Percentiles rank a stretch among this genome's conserved stretches.
Evolutionary conservation across 257 asterid genomes (phyloP).

Genomic region (Solanum dulcamara): DNA sequence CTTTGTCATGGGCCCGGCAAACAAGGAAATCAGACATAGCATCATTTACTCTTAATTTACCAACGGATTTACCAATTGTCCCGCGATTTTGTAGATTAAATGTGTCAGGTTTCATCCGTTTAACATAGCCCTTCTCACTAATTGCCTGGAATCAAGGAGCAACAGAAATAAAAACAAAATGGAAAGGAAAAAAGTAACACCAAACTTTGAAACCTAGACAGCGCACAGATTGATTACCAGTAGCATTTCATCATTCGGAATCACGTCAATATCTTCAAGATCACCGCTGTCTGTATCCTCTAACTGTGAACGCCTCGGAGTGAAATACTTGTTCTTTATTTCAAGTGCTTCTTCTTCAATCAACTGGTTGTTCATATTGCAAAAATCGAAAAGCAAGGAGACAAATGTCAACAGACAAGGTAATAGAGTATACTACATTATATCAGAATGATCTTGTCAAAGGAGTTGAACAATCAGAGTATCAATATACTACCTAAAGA

Average conservation of each 20-base stretch:
- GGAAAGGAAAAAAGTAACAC: not conserved
- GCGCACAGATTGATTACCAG: slow-evolving; percentile 36
- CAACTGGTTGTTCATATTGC: slow-evolving; percentile 29
- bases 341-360: slow-evolving; percentile 83
- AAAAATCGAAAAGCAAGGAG: not conserved
- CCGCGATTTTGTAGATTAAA: slow-evolving; percentile 91
- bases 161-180: not conserved
- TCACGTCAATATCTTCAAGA: slow-evolving; percentile 85
- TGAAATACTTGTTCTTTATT: slow-evolving; percentile 70
- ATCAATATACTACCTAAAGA: not conserved
- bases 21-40: slow-evolving; percentile 92
- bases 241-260: slow-evolving; percentile 91
- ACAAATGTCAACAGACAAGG: not conserved
- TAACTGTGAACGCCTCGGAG: slow-evolving; percentile 82
- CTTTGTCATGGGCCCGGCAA: slow-evolving; percentile 89
- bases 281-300: slow-evolving; percentile 79
- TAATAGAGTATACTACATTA: not conserved
- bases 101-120: slow-evolving; percentile 93
- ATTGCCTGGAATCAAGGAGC: slow-evolving; percentile 49
- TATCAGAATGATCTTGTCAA: not conserved
- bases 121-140: slow-evolving; percentile 94
- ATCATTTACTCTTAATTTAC: slow-evolving; percentile 84
- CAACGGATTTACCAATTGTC: slow-evolving; percentile 94
- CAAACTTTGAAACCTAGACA: slow-evolving; percentile 1
- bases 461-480: not conserved